These are phyloP conservation scores for Brassica incana DNA, from an alignment of 345 rosid species.

Conservation along the genomic window DNA sequence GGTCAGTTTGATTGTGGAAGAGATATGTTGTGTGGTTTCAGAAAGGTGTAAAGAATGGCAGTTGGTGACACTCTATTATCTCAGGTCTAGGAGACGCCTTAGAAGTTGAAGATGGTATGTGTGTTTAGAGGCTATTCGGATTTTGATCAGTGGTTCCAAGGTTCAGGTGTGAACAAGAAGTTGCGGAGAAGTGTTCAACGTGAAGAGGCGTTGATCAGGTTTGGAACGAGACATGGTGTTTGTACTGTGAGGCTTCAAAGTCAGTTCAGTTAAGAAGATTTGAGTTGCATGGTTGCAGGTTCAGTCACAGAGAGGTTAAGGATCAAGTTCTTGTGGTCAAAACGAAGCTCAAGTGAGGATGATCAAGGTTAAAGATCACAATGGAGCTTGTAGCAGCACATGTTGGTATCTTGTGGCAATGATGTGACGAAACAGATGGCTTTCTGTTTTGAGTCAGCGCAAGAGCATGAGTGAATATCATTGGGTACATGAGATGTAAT, in stretches of 20 bases:
- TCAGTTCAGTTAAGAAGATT: not conserved
- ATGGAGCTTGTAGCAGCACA: not conserved
- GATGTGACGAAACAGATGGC: not conserved
- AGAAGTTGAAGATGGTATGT: not conserved
- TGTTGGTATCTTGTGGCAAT: not conserved
- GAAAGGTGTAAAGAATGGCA: not conserved
- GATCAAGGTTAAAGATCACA: not conserved
- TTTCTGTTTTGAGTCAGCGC: not conserved
- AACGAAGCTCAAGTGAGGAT: not conserved
- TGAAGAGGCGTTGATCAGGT: not conserved
- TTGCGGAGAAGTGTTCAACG: not conserved
- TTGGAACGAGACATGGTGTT: not conserved
- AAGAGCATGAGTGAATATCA: not conserved
- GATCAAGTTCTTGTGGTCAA: not conserved
- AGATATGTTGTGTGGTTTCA: not conserved
- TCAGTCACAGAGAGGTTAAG: not conserved
- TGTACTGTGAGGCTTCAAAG: not conserved
- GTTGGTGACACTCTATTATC: not conserved
- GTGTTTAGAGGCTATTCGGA: not conserved
- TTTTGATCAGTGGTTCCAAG: not conserved
- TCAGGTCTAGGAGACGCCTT: not conserved
- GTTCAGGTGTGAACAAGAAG: not conserved
- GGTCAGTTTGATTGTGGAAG: not conserved
- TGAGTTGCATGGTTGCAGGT: not conserved
- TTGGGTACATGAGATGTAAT: not conserved